phyloP scores from a whole-genome alignment of 1,284 basidiomycete genomes.

The Trametes sp. region DNA sequence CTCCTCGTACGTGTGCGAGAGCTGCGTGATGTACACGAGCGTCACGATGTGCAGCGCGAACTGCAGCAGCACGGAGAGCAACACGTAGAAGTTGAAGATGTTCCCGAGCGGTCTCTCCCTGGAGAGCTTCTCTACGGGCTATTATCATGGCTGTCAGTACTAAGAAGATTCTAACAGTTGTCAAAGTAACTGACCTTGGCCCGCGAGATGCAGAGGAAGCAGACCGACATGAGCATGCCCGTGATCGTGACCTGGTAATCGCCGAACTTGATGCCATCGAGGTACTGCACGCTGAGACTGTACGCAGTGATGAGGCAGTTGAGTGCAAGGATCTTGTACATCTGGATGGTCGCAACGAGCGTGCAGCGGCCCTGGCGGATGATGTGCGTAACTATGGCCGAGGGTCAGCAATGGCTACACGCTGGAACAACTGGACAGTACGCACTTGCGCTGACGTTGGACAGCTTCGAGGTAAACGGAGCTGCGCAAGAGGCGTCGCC shows the following conservation, averaged over 20 bases:
- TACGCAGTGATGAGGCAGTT: slow-evolving; percentile 98
- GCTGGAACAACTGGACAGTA: slow-evolving; percentile 23
- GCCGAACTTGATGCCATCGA: slow-evolving; percentile 97
- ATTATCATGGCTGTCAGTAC: neutral
- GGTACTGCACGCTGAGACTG: slow-evolving; percentile 93
- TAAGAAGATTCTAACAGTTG: neutral
- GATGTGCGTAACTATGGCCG: slow-evolving; percentile 82
- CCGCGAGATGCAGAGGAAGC: slow-evolving; percentile 95
- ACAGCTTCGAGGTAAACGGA: slow-evolving; percentile 95
- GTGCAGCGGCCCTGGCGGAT: slow-evolving; percentile 97
- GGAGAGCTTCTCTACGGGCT: slow-evolving; percentile 93
- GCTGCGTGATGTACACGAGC: slow-evolving; percentile 89
- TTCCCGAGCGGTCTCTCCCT: slow-evolving; percentile 91
- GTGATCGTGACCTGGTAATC: slow-evolving; percentile 95
- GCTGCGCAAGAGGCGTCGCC: slow-evolving; percentile 97
- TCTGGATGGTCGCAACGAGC: slow-evolving; percentile 95
- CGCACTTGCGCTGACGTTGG: slow-evolving; percentile 91
- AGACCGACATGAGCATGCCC: slow-evolving; percentile 96
- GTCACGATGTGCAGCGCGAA: slow-evolving; percentile 91
- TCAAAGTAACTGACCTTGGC: slow-evolving; percentile 74
- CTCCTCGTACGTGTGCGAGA: slow-evolving; percentile 83
- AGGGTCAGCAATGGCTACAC: slow-evolving; percentile 19
- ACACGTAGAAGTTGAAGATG: slow-evolving; percentile 95
- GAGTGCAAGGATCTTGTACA: slow-evolving; percentile 98
- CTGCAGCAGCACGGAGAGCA: slow-evolving; percentile 89